Base-by-base conservation (phyloP, 495 filamentous ascomycete species). In the Xylaria nigripes region DNA sequence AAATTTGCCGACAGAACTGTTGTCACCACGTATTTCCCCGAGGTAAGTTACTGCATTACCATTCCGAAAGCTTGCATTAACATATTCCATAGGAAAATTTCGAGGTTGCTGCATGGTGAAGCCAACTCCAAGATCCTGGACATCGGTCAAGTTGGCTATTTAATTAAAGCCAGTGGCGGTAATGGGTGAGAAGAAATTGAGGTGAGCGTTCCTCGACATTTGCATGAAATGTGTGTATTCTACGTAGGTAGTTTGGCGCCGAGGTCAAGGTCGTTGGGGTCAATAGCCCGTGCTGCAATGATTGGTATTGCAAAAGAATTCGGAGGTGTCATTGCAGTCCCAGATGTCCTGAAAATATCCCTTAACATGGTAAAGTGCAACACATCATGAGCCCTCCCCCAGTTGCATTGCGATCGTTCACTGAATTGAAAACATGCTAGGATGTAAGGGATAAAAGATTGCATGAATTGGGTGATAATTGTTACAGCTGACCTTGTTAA, bases 1-100 rank as follows among this genome's bases (percentile, higher is more conserved):
- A 95, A 96, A 68, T 98, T 97, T 65, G 87, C 89, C 1, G 89
- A 96, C 70, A 82, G 93, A 36, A 98, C 93, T 7, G 93, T 98
- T 18, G 94, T 98, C 30, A 89, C 87, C 8, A 96, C 94, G 13
- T 95, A 90, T 70, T 98, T 95, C 70, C 84, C 88, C 19, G 93
- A 96, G 78, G 87, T 88, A 72, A 69, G 78, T 52, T 7, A 9
- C 40, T n/a, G 43, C 24, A 52, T 41, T 1, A 24, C 24, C 38
- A 16, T 16, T 22, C 45, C 45, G 12, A 48, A 16, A 23, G n/a
- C 22, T 24, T 9, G n/a, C 25, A 30, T 43, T 56, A 49, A 57
- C 34, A n/a, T 21, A 8, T 19, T 47, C 12, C 25, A 21, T 60
- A 90, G 84, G 86, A 89, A 70, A 87, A 85, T 62, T 89, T 87